phyloP scores from a whole-genome alignment of 1,284 basidiomycete species.

The Tilletiopsis washingtonensis region DNA sequence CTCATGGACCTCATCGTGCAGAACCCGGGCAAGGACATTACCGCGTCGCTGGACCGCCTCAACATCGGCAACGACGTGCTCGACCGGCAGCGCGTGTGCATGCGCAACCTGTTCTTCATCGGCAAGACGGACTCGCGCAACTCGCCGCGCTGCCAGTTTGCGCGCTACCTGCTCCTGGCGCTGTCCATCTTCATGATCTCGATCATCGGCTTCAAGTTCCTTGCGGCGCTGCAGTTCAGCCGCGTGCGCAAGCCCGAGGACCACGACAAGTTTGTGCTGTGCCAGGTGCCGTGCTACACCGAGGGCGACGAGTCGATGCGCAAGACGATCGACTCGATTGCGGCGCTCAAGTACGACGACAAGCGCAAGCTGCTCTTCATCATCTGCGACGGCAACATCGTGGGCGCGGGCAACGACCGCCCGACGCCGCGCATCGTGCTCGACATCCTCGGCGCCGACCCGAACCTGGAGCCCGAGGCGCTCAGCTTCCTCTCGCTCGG shows the following conservation, averaged over 20 bases:
- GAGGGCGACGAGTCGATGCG: constrained; percentile 83
- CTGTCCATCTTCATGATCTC: constrained; percentile 86
- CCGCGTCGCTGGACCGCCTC: constrained; percentile 65
- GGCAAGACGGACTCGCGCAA: constrained; percentile 88
- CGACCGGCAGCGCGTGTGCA: constrained; percentile 70
- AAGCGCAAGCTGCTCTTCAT: constrained; percentile 90
- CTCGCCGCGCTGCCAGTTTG: constrained; percentile 81
- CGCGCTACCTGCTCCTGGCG: constrained; percentile 81
- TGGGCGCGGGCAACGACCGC: constrained; percentile 75
- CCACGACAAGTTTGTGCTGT: constrained; percentile 97
- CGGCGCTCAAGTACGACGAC: constrained; percentile 92
- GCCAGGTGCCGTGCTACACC: constrained; percentile 96
- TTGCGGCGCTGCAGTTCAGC: constrained; percentile 84
- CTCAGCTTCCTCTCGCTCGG: constrained; percentile 88
- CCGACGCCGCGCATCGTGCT: constrained; percentile 68
- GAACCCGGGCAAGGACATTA: constrained; percentile 75
- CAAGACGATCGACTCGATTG: constrained; percentile 86
- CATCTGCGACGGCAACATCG: constrained; percentile 97
- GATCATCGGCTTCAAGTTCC: constrained; percentile 96
- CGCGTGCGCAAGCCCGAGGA: constrained; percentile 79
- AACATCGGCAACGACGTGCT: constrained; percentile 61
- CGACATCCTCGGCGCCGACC: constrained; percentile 89
- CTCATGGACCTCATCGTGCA: constrained; percentile 76
- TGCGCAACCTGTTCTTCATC: constrained; percentile 84
- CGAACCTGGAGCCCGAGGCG: constrained; percentile 86